Base-by-base conservation (phyloP, 106 monocot species). In the Amphibolis antarctica region DNA sequence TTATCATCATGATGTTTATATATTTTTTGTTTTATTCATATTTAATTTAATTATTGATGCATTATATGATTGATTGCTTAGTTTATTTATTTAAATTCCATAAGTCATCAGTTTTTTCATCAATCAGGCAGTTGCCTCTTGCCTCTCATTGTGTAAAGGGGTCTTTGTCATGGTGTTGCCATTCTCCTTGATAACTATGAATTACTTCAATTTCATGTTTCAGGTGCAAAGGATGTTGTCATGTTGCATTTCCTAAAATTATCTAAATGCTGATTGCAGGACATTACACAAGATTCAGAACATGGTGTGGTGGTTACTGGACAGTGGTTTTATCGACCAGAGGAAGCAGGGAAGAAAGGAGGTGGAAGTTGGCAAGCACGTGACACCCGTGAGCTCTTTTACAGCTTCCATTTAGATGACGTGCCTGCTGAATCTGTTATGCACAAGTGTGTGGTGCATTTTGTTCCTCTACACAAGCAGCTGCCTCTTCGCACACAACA, bases 311-410 rank as follows among this genome's bases (percentile, higher is more conserved):
- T 78, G 76, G 81, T 98, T 55, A 87, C 68, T 55, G 91, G 91
- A 10, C 96, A 98, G 46, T 98, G 96, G 96, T 98, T 98, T 71
- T 98, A 98, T 51, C 79, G 96, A 46, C 96, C 96, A 42, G 96
- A 98, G 68, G 96, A 98, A 77, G 91, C 91, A 53, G 84, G 80
- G 28, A 91, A 68, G 72, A 90, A 84, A 62, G 91, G 80, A 31
- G 89, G 94, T 24, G 96, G 96, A 22, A 80, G 59, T 69, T 98
- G 86, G 86, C 76, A 76, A 66, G 31, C 80, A 60, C 73, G 62
- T 18, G 96, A 98, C 65, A 82, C 86, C 0, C 67, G 96, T 61
- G 91, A 91, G 59, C 75, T 98, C 5, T 90, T 90, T 66, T 98
- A 98, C 52, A 98, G 96, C 70, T 91, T 90, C 47, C 96, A 98